Evolutionary conservation across 352 stramenopile species (phyloP).

Genomic region (Phytopythium chamaehyphon): DNA sequence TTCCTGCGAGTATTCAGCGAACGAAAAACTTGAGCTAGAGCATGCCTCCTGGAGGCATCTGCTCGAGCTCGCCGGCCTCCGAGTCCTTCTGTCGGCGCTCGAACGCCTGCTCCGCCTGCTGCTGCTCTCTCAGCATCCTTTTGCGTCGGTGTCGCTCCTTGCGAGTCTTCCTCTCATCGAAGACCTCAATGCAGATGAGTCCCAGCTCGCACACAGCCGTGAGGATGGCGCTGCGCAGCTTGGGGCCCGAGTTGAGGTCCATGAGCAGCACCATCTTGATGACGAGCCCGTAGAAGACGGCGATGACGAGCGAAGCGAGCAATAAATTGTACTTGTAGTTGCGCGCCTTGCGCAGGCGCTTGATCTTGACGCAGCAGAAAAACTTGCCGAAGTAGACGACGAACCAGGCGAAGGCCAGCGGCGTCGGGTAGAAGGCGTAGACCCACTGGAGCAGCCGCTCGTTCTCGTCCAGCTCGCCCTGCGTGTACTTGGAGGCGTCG

Average conservation of each 20-base stretch:
- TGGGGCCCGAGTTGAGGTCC: constrained; percentile 50
- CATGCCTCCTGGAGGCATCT: constrained; percentile 22
- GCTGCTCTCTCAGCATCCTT: constrained; percentile 43
- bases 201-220: constrained; percentile 60
- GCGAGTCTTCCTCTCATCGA: constrained; percentile 57
- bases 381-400: constrained; percentile 83
- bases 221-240: constrained; percentile 56
- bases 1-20: not conserved
- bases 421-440: constrained; percentile 71
- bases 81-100: constrained; percentile 21
- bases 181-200: constrained; percentile 69
- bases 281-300: constrained; percentile 47
- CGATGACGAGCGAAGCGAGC: constrained; percentile 47
- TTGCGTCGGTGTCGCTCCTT: constrained; percentile 58
- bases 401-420: constrained; percentile 62
- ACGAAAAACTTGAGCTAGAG: constrained; percentile 14
- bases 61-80: constrained; percentile 18
- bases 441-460: constrained; percentile 65
- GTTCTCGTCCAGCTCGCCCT: constrained; percentile 67
- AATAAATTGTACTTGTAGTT: constrained; percentile 86
- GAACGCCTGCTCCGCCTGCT: constrained; percentile 17
- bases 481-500: constrained; percentile 44
- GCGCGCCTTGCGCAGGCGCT: constrained; percentile 63
- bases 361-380: constrained; percentile 71
- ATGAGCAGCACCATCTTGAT: constrained; percentile 58